Conservation (phyloP, 1,284 basidiomycete species). For the Fomitopsis schrenkii region DNA sequence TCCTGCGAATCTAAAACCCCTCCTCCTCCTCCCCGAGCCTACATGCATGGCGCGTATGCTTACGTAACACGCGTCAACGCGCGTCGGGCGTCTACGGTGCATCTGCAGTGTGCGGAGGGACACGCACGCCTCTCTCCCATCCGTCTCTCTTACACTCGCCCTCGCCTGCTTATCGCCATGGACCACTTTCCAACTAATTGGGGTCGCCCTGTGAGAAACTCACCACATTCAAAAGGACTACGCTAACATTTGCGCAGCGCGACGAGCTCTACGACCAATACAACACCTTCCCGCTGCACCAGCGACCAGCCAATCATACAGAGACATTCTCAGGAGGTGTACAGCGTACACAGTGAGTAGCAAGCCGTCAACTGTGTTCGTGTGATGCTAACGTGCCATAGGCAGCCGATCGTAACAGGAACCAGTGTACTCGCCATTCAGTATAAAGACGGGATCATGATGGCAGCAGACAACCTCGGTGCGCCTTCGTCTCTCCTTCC, state of each 20-base stretch:
- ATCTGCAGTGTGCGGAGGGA: background rate
- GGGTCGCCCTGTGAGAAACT: conserved; percentile 64
- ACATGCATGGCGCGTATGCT: background rate
- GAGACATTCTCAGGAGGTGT: conserved; percentile 62
- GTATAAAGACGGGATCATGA: conserved; percentile 97
- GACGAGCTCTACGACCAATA: conserved; percentile 71
- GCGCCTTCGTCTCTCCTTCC: conserved; percentile 7
- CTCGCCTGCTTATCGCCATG: conserved; percentile 37
- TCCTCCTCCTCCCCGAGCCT: no score
- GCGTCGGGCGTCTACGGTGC: background rate
- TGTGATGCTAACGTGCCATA: conserved; percentile 24
- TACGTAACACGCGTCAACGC: conserved; percentile 13
- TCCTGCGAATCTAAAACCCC: no score
- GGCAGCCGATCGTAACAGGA: conserved; percentile 95
- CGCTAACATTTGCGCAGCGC: conserved; percentile 39
- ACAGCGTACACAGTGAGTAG: conserved; percentile 70
- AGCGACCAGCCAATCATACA: conserved; percentile 47
- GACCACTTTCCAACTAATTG: conserved; percentile 80
- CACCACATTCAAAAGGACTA: background rate
- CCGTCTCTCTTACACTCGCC: background rate
- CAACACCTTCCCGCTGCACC: conserved; percentile 69
- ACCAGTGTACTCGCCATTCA: conserved; percentile 93
- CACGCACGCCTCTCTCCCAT: background rate
- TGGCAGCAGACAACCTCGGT: conserved; percentile 99
- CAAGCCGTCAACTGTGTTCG: background rate